These are phyloP conservation scores for Phytophthora meadii DNA, from an alignment of 352 stramenopile genomes.

Conservation along the genomic window DNA sequence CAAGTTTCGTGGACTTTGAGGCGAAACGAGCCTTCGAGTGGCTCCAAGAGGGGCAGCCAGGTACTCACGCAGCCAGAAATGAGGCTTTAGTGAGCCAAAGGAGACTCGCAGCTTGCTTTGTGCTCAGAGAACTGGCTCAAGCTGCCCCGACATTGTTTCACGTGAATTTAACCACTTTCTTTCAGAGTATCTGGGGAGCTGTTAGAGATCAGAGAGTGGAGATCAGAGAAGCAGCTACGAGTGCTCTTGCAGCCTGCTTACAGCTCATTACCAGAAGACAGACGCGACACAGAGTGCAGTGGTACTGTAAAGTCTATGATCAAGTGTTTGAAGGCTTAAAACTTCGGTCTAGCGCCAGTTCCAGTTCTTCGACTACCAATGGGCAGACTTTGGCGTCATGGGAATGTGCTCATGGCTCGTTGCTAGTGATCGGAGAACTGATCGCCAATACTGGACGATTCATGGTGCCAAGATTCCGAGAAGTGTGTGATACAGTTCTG, in stretches of 20 bases:
- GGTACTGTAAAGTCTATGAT: conserved; percentile 94
- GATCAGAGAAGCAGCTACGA: conserved; percentile 84
- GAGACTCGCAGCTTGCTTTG: conserved; percentile 81
- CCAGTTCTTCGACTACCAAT: background rate
- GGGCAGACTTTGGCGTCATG: conserved; percentile 50
- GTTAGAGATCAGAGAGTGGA: conserved; percentile 78
- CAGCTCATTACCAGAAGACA: conserved; percentile 87
- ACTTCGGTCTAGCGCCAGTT: conserved; percentile 25
- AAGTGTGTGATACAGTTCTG: conserved; percentile 95
- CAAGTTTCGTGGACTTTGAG: conserved; percentile 94
- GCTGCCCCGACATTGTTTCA: conserved; percentile 92
- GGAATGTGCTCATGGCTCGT: conserved; percentile 93
- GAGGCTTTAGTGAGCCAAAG: conserved; percentile 82
- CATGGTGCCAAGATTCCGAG: conserved; percentile 96
- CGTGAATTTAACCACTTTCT: conserved; percentile 92
- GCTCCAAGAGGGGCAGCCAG: conserved; percentile 60
- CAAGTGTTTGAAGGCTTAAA: conserved; percentile 86
- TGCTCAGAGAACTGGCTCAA: conserved; percentile 87
- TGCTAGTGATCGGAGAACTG: conserved; percentile 95
- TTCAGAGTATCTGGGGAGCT: conserved; percentile 92
- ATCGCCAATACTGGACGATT: conserved; percentile 96
- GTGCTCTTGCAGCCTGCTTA: conserved; percentile 88
- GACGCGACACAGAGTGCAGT: conserved; percentile 87
- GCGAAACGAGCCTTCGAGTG: conserved; percentile 91
- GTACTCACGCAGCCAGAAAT: conserved; percentile 39